A percentile compares a stretch with the other conserved stretches of the same genome.
These are phyloP conservation scores for Emydomyces testavorans DNA, from an alignment of 2,329 filamentous ascomycete species.

Conservation along the genomic window DNA sequence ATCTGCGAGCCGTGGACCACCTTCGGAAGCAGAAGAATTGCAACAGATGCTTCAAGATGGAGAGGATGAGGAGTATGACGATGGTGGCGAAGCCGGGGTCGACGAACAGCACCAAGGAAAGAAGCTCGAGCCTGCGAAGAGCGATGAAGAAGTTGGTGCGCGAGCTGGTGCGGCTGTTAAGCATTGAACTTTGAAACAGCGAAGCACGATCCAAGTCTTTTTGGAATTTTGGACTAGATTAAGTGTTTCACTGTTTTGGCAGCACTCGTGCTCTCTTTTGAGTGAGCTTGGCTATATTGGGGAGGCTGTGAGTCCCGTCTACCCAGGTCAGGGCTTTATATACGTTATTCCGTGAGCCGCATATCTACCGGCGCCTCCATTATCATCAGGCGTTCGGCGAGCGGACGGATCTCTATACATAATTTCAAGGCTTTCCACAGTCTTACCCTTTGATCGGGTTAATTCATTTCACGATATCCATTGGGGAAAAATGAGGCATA, in stretches of 20 bases:
- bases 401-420: too few relatives aligned
- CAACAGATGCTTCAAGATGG: slow-evolving; percentile 32
- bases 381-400: too few relatives aligned
- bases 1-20: slow-evolving; percentile 24
- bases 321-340: too few relatives aligned
- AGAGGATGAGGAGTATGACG: slow-evolving; percentile 28
- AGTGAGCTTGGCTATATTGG: too few relatives aligned
- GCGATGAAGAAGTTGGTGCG: slow-evolving; percentile 8
- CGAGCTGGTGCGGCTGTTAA: slow-evolving; percentile 6
- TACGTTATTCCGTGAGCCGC: too few relatives aligned
- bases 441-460: background rate
- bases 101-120: slow-evolving; percentile 1
- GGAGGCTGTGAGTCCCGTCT: too few relatives aligned
- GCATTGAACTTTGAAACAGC: background rate
- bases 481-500: background rate
- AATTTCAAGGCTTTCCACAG: background rate
- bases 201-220: too few relatives aligned
- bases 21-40: slow-evolving; percentile 42
- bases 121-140: background rate
- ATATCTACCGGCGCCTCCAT: too few relatives aligned
- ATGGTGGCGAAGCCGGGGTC: slow-evolving; percentile 18
- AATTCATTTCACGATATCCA: slow-evolving; percentile 1
- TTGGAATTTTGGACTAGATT: too few relatives aligned
- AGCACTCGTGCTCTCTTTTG: too few relatives aligned
- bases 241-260: too few relatives aligned